Percentiles rank a stretch among this genome's conserved stretches.
phyloP scores from a whole-genome alignment of 129 eudicot genomes.

The Erigeron canadensis region DNA sequence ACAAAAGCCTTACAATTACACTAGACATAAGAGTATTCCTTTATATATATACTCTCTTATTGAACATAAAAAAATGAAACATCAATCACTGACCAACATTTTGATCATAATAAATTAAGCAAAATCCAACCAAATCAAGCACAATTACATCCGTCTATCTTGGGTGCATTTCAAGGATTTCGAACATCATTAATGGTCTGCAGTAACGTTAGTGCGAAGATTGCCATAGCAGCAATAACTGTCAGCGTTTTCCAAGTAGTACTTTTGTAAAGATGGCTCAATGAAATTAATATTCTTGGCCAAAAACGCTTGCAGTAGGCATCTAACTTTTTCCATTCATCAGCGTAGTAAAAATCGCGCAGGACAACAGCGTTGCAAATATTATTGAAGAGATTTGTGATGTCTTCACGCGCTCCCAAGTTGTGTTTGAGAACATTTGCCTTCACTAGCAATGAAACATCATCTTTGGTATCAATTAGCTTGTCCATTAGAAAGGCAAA shows the following conservation, averaged over 20 bases:
- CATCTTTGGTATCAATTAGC: conserved; percentile 24
- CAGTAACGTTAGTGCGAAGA: conserved; percentile 9
- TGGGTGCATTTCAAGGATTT: background rate
- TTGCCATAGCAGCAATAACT: conserved; percentile 1
- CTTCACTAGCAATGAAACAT: conserved; percentile 27
- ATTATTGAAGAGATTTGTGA: conserved; percentile 24
- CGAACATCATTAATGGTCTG: conserved; percentile 14
- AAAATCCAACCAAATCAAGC: background rate
- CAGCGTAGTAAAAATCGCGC: conserved; percentile 12
- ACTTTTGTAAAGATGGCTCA: conserved; percentile 9
- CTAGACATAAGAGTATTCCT: no score
- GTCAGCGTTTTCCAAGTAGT: conserved; percentile 25
- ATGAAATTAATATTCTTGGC: conserved; percentile 19
- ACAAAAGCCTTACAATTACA: no score
- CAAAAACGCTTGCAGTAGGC: conserved; percentile 14
- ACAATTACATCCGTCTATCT: background rate
- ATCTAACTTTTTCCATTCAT: conserved; percentile 6
- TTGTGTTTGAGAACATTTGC: conserved; percentile 24
- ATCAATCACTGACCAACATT: no score
- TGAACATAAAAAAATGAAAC: no score
- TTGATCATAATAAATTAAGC: background rate
- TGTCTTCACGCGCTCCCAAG: conserved; percentile 26
- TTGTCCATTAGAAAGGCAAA: conserved; percentile 31
- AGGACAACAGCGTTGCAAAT: conserved; percentile 24
- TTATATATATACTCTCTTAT: no score